Conservation (phyloP, 495 filamentous ascomycete genomes). For the Penicillium taxi region DNA sequence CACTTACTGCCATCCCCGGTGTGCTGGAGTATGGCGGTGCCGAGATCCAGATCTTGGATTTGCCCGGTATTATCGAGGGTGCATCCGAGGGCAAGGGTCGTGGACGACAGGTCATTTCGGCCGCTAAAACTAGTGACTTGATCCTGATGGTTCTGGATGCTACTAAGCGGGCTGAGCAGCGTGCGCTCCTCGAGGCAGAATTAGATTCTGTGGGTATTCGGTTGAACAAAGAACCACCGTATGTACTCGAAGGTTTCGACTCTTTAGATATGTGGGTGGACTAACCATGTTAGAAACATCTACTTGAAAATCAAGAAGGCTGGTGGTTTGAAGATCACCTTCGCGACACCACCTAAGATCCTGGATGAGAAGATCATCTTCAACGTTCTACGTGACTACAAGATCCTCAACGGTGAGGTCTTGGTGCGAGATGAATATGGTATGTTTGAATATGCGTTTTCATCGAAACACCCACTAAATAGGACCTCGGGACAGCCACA, state of each 20-base stretch:
- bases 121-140: slow-evolving; percentile 97
- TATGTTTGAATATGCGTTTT: slow-evolving; percentile 23
- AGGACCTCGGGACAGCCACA: slow-evolving; percentile 48
- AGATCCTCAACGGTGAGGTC: slow-evolving; percentile 96
- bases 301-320: slow-evolving; percentile 97
- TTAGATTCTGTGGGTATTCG: slow-evolving; percentile 95
- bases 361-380: slow-evolving; percentile 96
- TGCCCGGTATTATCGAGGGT: slow-evolving; percentile 98
- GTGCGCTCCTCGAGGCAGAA: slow-evolving; percentile 82
- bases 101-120: slow-evolving; percentile 94
- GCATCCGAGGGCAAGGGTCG: slow-evolving; percentile 93
- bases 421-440: slow-evolving; percentile 89
- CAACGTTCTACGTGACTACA: slow-evolving; percentile 96
- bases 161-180: slow-evolving; percentile 92
- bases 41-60: slow-evolving; percentile 96
- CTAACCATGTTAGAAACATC: slow-evolving; percentile 63
- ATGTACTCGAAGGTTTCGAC: slow-evolving; percentile 26
- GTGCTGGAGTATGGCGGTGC: slow-evolving; percentile 97
- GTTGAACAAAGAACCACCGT: slow-evolving; percentile 88
- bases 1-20: slow-evolving; percentile 93
- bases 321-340: slow-evolving; percentile 97
- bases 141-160: slow-evolving; percentile 97
- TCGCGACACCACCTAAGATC: slow-evolving; percentile 77
- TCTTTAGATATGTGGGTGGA: background rate
- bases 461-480: background rate